These are phyloP conservation scores for Syncephalastrum sp. DNA, from an alignment of 371 early-diverging fungal species.

Conservation along the genomic window DNA sequence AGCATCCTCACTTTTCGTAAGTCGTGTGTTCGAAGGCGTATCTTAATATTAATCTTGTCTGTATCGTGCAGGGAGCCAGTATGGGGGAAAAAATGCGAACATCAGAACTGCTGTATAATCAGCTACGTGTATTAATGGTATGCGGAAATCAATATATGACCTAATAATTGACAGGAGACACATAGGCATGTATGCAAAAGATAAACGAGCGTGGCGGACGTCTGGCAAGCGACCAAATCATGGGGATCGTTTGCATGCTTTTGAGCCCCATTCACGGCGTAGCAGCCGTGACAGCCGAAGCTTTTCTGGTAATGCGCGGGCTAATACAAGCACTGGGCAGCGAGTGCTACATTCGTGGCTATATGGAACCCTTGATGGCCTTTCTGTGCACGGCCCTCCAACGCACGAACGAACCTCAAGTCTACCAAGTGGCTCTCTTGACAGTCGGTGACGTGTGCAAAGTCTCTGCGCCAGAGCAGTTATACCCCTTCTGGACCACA, in stretches of 20 bases:
- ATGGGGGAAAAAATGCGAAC: no score
- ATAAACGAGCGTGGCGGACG: constrained; percentile 60
- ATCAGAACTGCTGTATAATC: no score
- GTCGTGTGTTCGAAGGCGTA: constrained; percentile 50
- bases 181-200: constrained; percentile 1
- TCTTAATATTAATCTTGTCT: not conserved
- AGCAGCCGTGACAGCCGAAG: constrained; percentile 88
- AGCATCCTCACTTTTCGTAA: constrained; percentile 26
- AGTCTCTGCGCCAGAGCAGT: no score
- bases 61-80: not conserved
- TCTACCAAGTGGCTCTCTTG: no score
- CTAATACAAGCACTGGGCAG: constrained; percentile 76
- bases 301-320: constrained; percentile 86
- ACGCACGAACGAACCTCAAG: not conserved
- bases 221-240: constrained; percentile 81
- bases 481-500: no score
- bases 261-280: constrained; percentile 64
- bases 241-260: constrained; percentile 76
- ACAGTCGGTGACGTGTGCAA: no score
- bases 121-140: no score
- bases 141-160: no score
- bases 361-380: constrained; percentile 83
- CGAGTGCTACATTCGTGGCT: constrained; percentile 69
- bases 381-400: constrained; percentile 78
- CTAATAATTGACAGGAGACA: not conserved